Evolutionary conservation across 2,329 filamentous ascomycete species (phyloP).

Genomic region (Calycina herbarum): DNA sequence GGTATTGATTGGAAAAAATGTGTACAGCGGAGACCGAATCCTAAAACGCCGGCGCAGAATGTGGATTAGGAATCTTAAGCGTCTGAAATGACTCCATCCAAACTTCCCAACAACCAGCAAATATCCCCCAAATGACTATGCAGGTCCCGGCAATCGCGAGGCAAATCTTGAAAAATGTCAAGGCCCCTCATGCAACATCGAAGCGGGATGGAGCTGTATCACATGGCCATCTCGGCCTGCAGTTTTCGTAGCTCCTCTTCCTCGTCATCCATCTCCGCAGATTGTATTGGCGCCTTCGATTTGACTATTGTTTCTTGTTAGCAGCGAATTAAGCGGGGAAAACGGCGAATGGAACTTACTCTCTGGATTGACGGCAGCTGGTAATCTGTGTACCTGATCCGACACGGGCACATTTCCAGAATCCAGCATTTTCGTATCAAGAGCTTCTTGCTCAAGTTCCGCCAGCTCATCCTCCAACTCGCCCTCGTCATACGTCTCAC

Average conservation of each 20-base stretch:
- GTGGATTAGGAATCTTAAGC: slow-evolving; percentile 22
- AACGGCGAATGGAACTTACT: slow-evolving; percentile 56
- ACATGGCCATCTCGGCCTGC: slow-evolving; percentile 98
- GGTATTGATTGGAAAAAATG: slow-evolving; percentile 23
- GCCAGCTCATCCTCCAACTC: slow-evolving; percentile 87
- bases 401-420: slow-evolving; percentile 81
- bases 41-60: slow-evolving; percentile 32
- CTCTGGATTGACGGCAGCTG: slow-evolving; percentile 71
- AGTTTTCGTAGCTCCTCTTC: slow-evolving; percentile 91
- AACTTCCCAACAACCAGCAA: slow-evolving; percentile 25
- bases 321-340: slow-evolving; percentile 16
- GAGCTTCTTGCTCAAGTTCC: slow-evolving; percentile 82
- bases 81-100: slow-evolving; percentile 18
- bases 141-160: slow-evolving; percentile 29
- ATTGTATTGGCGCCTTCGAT: slow-evolving; percentile 48
- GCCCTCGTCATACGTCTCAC: slow-evolving; percentile 75
- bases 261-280: slow-evolving; percentile 81
- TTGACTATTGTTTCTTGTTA: slow-evolving; percentile 44
- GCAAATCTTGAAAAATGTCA: slow-evolving; percentile 23
- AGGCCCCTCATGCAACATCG: slow-evolving; percentile 18
- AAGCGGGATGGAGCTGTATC: slow-evolving; percentile 27
- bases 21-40: slow-evolving; percentile 29
- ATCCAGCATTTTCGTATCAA: slow-evolving; percentile 92
- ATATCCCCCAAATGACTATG: slow-evolving; percentile 26
- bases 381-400: slow-evolving; percentile 76